Base-by-base conservation (phyloP, 2,329 filamentous ascomycete species). In the Pezicula radicicola region DNA sequence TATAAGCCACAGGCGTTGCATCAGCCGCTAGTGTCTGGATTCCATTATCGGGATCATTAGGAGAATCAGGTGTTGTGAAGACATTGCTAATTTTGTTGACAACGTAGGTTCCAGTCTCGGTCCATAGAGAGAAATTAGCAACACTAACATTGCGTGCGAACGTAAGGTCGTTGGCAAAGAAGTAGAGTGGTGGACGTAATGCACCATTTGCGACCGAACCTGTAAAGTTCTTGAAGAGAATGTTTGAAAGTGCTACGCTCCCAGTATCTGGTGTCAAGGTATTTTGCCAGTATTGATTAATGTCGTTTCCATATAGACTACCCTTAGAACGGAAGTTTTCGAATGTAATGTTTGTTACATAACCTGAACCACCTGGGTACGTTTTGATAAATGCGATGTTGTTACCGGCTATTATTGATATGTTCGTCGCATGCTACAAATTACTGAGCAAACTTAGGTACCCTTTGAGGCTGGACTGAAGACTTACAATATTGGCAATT, bases 331-430 rank as follows among this genome's bases (percentile, higher is more conserved):
- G 33, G 51, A 64, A 60, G 39, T 64, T 64, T 39, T 66, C 62
- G 44, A 70, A 71, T 0, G 64, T 61, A 5, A 66, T 57, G 47
- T 71, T 65, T 21, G 60, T 67, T 16, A 71, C 68, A 46, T 69
- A 70, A 21, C 68, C 68, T 19, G 65, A 67, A 13, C 69, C 69
- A 4, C 69, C 69, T 1, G 69, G 69, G 51, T 66, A 71, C 9
- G 69, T 70, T 51, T 71, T 71, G 56, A 71, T 71, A 49, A 71
- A 69, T 15, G 65, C 57, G 25, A 71, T 68, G 42, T 70, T 65
- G 46, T 65, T 71, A 4, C 65, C 67, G 48, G 60, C 61, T 15
- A 68, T 65, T 18, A 68, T 65, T 40, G 61, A 66, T 36, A 71
- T 70, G 37, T 71, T 71, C 13, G 62, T 59, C 9, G 64, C 65